Percentiles rank a stretch among this genome's conserved stretches.
Conservation (phyloP, 148 eudicot genomes). For the Vaccinium corymbosum region DNA sequence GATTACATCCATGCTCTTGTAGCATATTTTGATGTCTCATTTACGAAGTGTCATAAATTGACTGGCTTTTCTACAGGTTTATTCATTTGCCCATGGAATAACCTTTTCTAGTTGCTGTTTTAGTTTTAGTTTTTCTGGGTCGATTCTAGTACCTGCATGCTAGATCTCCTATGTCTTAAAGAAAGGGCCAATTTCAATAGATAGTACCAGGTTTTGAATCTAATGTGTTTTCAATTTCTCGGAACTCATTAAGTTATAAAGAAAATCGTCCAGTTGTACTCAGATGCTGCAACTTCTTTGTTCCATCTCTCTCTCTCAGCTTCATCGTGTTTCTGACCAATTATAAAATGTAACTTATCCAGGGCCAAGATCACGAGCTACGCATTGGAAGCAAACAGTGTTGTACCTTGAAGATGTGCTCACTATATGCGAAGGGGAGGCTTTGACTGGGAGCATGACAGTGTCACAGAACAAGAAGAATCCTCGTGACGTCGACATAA, state of each 20-base stretch:
- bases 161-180: not conserved
- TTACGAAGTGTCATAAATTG: conserved; percentile 79
- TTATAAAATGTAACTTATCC: not conserved
- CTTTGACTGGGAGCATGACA: conserved; percentile 65
- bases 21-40: conserved; percentile 93
- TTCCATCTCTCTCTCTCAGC: not conserved
- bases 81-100: conserved; percentile 5
- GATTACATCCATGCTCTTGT: conserved; percentile 97
- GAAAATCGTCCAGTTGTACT: not conserved
- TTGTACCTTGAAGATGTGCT: conserved; percentile 89
- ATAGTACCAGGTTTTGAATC: not conserved
- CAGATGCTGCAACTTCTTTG: not conserved
- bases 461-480: conserved; percentile 89
- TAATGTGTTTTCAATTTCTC: not conserved
- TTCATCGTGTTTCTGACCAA: not conserved
- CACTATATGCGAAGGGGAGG: conserved; percentile 81
- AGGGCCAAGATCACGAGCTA: conserved; percentile 87
- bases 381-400: conserved; percentile 99
- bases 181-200: not conserved
- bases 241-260: not conserved
- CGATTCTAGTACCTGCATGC: not conserved
- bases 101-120: not conserved
- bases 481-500: conserved; percentile 90
- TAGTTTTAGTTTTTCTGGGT: not conserved
- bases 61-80: conserved; percentile 95